Conservation (phyloP, 2,329 filamentous ascomycete species). For the Talaromyces rugulosus region DNA sequence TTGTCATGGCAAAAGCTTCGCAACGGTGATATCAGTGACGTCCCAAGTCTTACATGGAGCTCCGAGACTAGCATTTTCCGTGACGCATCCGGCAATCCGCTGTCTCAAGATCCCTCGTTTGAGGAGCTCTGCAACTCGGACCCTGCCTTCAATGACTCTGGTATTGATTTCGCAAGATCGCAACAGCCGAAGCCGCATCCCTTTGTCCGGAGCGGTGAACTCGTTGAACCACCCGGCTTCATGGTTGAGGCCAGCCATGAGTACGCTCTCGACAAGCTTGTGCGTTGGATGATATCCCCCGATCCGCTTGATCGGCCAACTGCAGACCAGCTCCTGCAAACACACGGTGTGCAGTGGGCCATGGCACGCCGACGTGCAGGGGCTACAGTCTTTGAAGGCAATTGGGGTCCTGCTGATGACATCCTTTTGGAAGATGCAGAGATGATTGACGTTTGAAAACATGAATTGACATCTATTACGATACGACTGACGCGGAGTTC, state of each 20-base stretch:
- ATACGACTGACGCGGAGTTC: slow-evolving; percentile 6
- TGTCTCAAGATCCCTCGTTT: slow-evolving; percentile 44
- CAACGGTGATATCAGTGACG: slow-evolving; percentile 80
- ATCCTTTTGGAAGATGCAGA: slow-evolving; percentile 56
- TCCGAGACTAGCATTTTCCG: slow-evolving; percentile 65
- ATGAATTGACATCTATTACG: slow-evolving; percentile 8
- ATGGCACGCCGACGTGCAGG: slow-evolving; percentile 71
- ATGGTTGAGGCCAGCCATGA: slow-evolving; percentile 74
- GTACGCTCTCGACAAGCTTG: slow-evolving; percentile 76
- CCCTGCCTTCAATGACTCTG: slow-evolving; percentile 42
- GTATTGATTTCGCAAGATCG: slow-evolving; percentile 27
- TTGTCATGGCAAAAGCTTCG: slow-evolving; percentile 85
- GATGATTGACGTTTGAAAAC: slow-evolving; percentile 57
- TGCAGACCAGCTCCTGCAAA: slow-evolving; percentile 67
- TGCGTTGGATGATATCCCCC: slow-evolving; percentile 82
- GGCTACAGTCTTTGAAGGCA: slow-evolving; percentile 94
- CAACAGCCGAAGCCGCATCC: slow-evolving; percentile 22
- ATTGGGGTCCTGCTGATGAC: slow-evolving; percentile 78
- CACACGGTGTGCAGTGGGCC: slow-evolving; percentile 76
- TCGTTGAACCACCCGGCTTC: slow-evolving; percentile 71
- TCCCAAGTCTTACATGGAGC: slow-evolving; percentile 83
- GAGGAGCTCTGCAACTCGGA: slow-evolving; percentile 42
- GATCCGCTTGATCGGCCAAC: slow-evolving; percentile 69
- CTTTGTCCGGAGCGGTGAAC: slow-evolving; percentile 50
- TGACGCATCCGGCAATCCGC: slow-evolving; percentile 68